Conservation (phyloP, 768 basidiomycete species). For the Mycena galericulata region DNA sequence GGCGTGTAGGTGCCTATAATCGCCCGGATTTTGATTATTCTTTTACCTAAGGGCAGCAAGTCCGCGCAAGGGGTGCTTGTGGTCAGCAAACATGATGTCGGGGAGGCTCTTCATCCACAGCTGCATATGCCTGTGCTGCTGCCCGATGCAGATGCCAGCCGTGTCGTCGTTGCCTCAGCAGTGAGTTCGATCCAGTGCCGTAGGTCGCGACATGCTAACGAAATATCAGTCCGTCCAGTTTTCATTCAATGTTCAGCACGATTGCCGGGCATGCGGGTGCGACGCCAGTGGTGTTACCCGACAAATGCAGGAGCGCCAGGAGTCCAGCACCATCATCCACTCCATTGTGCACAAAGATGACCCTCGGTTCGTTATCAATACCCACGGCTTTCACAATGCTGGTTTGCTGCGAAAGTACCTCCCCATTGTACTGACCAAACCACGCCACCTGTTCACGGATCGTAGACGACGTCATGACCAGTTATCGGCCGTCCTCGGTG, state of each 20-base stretch:
- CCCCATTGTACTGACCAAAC: not conserved
- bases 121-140: conserved; percentile 6
- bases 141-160: not conserved
- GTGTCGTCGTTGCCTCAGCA: conserved; percentile 1
- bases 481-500: not conserved
- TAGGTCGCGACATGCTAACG: not conserved
- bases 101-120: conserved; percentile 11
- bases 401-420: conserved; percentile 28
- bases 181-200: not conserved
- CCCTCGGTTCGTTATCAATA: conserved; percentile 40
- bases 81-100: conserved; percentile 3
- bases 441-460: not conserved
- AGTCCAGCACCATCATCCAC: conserved; percentile 6
- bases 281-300: conserved; percentile 16
- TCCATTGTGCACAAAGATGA: conserved; percentile 38
- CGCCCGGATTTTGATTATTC: not conserved
- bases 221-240: conserved; percentile 25
- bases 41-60: conserved; percentile 1
- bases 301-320: conserved; percentile 32
- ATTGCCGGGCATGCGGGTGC: conserved; percentile 33
- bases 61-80: conserved; percentile 10
- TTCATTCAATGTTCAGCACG: conserved; percentile 34
- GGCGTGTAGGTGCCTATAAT: not conserved
- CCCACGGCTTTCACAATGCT: conserved; percentile 43
- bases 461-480: not conserved